A percentile compares a stretch with the other conserved stretches of the same genome.
phyloP scores from a whole-genome alignment of 768 basidiomycete genomes.

The Infundibulicybe gibba region DNA sequence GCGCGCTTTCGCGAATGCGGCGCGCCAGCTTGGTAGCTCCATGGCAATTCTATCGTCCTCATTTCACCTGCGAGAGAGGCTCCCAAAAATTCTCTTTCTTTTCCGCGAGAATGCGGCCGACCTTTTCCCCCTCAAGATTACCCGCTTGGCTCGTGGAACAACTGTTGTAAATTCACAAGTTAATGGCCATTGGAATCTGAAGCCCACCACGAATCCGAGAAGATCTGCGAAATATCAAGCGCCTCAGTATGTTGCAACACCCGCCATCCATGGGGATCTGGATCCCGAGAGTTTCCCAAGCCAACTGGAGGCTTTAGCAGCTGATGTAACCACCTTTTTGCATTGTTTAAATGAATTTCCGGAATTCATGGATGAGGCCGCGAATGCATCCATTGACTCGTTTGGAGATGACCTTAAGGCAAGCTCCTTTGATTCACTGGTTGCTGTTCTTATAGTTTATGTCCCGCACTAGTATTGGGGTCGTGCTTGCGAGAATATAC shows the following conservation, averaged over 20 bases:
- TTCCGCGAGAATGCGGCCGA: conserved; percentile 76
- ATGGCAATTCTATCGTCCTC: conserved; percentile 75
- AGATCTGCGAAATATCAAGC: conserved; percentile 31
- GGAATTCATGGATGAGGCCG: conserved; percentile 71
- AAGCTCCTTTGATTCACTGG: conserved; percentile 7
- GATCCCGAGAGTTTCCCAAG: conserved; percentile 66
- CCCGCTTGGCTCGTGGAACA: conserved; percentile 36
- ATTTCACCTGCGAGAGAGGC: conserved; percentile 64
- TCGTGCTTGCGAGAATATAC: conserved; percentile 65
- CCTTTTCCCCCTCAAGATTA: conserved; percentile 67
- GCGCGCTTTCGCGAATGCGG: conserved; percentile 72
- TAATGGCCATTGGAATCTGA: conserved; percentile 23
- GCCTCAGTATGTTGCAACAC: conserved; percentile 47
- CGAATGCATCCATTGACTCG: conserved; percentile 60
- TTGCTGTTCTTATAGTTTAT: conserved; percentile 1
- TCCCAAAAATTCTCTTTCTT: conserved; percentile 65
- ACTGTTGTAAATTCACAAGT: conserved; percentile 19
- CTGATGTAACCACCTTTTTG: conserved; percentile 66
- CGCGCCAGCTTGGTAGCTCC: conserved; percentile 73
- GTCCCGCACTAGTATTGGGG: conserved; percentile 54
- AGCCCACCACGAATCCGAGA: conserved; percentile 13
- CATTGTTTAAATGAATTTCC: conserved; percentile 76
- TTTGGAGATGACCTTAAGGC: conserved; percentile 73
- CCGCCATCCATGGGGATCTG: conserved; percentile 50
- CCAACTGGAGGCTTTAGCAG: conserved; percentile 58